A percentile compares a stretch with the other conserved stretches of the same genome.
Evolutionary conservation across 139 green algal genomes (phyloP).

Genomic region (Edaphochlamys debaryana): DNA sequence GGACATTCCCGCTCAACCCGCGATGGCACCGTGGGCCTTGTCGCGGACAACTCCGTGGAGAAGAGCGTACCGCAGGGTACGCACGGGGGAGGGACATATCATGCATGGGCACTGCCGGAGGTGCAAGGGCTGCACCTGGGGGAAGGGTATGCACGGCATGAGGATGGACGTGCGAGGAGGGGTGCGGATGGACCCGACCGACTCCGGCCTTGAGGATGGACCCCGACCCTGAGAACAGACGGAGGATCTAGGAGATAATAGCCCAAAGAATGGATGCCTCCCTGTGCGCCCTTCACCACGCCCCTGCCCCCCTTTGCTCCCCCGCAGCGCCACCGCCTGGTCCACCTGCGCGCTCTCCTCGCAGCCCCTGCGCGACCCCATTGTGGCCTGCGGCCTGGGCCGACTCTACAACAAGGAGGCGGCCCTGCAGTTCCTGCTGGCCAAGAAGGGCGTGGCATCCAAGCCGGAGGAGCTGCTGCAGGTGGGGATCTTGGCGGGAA

Average conservation of each 20-base stretch:
- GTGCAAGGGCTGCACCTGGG: neutral
- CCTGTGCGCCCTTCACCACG: neutral
- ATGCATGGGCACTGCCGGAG: neutral
- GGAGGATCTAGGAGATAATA: neutral
- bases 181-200: too few relatives aligned
- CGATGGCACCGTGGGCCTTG: neutral
- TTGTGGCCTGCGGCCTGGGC: slow-evolving; percentile 19
- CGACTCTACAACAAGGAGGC: slow-evolving; percentile 37
- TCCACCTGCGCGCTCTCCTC: slow-evolving; percentile 30
- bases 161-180: too few relatives aligned
- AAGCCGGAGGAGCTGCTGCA: neutral
- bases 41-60: neutral
- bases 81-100: neutral
- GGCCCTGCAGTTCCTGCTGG: slow-evolving; percentile 16
- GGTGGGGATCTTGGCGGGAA: neutral
- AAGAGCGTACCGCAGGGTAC: too few relatives aligned
- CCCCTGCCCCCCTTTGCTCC: neutral
- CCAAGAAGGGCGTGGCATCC: neutral
- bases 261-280: neutral
- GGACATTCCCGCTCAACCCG: neutral
- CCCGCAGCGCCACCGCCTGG: slow-evolving; percentile 10
- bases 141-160: neutral
- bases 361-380: slow-evolving; percentile 11
- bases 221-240: neutral
- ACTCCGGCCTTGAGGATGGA: too few relatives aligned